Conservation (phyloP, 73 alveolate species). For the Stentor coeruleus region DNA sequence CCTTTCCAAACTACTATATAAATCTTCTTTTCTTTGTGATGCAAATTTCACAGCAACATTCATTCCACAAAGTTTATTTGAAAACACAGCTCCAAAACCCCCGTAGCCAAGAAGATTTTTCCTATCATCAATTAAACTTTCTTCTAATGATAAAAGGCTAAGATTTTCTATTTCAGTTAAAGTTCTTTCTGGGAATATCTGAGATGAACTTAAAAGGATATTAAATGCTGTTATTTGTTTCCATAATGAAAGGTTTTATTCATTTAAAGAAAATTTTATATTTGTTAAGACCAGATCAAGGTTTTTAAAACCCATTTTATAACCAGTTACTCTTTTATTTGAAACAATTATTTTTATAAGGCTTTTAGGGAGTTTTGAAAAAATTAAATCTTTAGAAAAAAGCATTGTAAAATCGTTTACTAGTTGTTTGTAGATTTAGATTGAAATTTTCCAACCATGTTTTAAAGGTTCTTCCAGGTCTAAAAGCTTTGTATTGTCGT, state of each 20-base stretch:
- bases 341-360: background rate
- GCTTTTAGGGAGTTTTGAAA: background rate
- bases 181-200: background rate
- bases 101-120: background rate
- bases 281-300: background rate
- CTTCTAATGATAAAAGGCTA: background rate
- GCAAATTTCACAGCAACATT: slow-evolving; percentile 10
- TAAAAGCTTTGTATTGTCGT: background rate
- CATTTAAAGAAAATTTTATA: background rate
- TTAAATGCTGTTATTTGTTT: background rate
- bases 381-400: too few species aligned
- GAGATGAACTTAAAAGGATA: background rate
- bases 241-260: too few species aligned
- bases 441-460: background rate
- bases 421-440: background rate
- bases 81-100: background rate
- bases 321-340: background rate
- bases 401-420: background rate
- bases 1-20: background rate
- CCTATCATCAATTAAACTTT: background rate
- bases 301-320: background rate
- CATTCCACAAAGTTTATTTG: background rate
- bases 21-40: background rate
- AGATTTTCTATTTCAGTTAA: background rate
- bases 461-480: background rate